Base-by-base conservation (phyloP, 371 early-diverging fungal genomes). In the Mortierella sp. region DNA sequence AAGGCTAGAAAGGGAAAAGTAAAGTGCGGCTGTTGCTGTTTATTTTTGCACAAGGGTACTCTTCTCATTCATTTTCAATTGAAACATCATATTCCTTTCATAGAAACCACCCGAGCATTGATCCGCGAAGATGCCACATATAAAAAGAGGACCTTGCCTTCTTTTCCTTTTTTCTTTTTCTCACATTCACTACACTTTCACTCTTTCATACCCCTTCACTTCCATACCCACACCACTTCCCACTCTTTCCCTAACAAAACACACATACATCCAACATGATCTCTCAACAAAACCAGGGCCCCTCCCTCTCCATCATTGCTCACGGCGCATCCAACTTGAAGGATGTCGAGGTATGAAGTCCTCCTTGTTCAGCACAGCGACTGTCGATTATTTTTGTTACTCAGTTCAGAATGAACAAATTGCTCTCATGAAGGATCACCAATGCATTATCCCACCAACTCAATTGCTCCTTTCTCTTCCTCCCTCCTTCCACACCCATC, bases 261-360 rank as follows among this genome's bases (percentile, higher is more conserved):
- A 18, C 55, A 24, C 8, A 35, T 38, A 70, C 49, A 63, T 55
- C 32, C 65, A 71, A 75, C n/a, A 84, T 72, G 74, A 49, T 29
- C 68, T 51, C 74, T 48, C 81, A 72, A 12, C 58, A 46, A 18
- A 38, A 41, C 38, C 75, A 78, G 35, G 76, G 73, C 46, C 77
- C 84, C 44, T 77, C 89, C 49, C 84, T 92, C 54, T 71, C 87
- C 38, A 82, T 92, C 56, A 77, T 79, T 70, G 90, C 87, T 68
- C 87, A 85, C 75, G 80, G 90, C 73, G 92, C 91, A 49, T 72
- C 81, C 49, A 76, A 89, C 32, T 80, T 91, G 81, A 65, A 80
- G 43, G 83, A 85, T 77, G 90, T 83, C 58, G 90, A 92, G 81
- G 84, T 84, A 84, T 16, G 44, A 44, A n/a, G 1, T n/a, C 27